Evolutionary conservation across 2,329 filamentous ascomycete species (phyloP), one percentile per base, ranked within the genome.

Genomic region (Fusarium goolgardi): DNA sequence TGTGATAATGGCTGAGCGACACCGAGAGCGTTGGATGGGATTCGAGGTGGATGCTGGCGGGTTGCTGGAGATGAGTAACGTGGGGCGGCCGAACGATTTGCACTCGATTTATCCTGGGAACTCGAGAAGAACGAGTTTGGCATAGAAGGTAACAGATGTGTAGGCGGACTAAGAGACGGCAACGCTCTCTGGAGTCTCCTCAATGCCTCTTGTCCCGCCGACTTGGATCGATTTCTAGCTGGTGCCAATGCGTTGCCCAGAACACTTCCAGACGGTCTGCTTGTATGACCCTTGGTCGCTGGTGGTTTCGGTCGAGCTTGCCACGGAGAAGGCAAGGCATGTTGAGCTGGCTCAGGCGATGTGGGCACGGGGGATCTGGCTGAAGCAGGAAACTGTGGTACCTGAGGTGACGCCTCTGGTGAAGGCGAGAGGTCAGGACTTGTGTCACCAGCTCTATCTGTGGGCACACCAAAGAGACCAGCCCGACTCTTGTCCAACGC

Each of bases 181-280:
- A 89, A 74, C 1, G 83, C 86, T 63, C 84, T 87, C 43, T 85
- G 85, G 43, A 90, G 75, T 66, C 81, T 85, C 73, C 83, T 88
- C 27, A 90, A 73, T 7, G 86, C 84, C 55, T 89, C 87, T 34
- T 85, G 81, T 16, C 87, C 84, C 5, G 82, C 82, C 3, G 87
- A 89, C 18, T 82, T 81, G 20, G 87, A 85, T 21, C 87, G 78
- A 44, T 82, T 81, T 51, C 85, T 80, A 11, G 76, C 78, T 20
- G 80, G 78, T n/a, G 79, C 78, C 55, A 88, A 83, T 4, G 85
- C 83, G 6, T 78, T 76, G 13, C 82, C 79, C 31, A 88, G 75
- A 12, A 77, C 65, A 13, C 76, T 71, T 21, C 75, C 75, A 20
- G 75, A 73, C 31, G 75, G 71, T 25, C 69, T 73, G 43, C 61